Evolutionary conservation across 2,329 filamentous ascomycete species (phyloP), one percentile per base, ranked within the genome.

Genomic region (Fusarium falciforme): DNA sequence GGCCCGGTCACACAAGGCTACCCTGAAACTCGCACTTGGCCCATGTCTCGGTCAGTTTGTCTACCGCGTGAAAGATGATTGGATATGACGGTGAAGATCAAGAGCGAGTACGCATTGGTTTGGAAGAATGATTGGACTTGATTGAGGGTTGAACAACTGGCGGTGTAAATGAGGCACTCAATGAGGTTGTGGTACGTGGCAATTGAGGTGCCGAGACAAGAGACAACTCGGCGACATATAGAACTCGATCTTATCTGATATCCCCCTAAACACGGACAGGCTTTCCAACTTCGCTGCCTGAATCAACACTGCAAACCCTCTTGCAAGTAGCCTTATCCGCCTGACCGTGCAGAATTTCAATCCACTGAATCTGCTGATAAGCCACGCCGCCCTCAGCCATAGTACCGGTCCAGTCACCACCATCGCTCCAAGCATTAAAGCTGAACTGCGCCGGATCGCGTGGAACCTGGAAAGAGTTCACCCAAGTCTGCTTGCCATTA

Each of bases 391-490:
- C 84, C 10, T 83, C 80, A 0, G 78, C 83, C 89, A 91, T 90
- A 38, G 86, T 84, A 7, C 88, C 89, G 6, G 87, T 86, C 89
- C 89, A 91, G 31, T 82, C 80, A 4, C 87, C 86, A 5, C 89
- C 89, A 67, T 91, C 87, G 58, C 87, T 88, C 89, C 89, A 91
- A 60, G 89, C 84, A 74, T 91, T 91, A 67, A 91, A 83, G 12
- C 87, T 84, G 44, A 91, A 77, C 40, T 83, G 84, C 44, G 85
- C 86, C 6, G 85, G 82, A 60, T 88, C 86, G 11, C 83, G 82
- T 1, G 89, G 89, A 2, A 88, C 86, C 68, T 89, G 87, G 78
- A 90, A 89, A 2, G 82, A 83, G 71, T 88, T 89, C 12, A 82
- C 83, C 3, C 86, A 85, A 5, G 86, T 83, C 75, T 87, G 78